Conservation (phyloP, 257 asterid genomes). For the Solanum chiquidenum region DNA sequence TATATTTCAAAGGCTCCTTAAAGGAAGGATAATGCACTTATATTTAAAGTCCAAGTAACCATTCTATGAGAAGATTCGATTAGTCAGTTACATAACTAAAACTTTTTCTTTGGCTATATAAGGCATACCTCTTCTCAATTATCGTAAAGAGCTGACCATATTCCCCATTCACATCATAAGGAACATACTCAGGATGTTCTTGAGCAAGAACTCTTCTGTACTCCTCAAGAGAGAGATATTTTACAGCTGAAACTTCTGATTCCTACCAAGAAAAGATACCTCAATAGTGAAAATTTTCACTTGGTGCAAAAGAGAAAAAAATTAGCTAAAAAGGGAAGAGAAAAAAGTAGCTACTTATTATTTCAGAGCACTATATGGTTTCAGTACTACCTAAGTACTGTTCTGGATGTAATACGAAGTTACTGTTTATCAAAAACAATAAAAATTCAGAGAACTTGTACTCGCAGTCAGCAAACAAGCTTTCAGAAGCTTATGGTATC, state of each 20-base stretch:
- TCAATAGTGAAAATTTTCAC: constrained; percentile 6
- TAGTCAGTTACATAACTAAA: not conserved
- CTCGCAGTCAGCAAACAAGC: not conserved
- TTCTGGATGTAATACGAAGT: not conserved
- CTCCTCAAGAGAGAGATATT: constrained; percentile 64
- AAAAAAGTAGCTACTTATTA: not conserved
- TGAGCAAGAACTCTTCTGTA: constrained; percentile 63
- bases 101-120: not conserved
- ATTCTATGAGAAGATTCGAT: not conserved
- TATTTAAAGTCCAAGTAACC: not conserved
- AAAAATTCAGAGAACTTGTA: not conserved
- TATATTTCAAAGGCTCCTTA: not conserved
- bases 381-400: not conserved
- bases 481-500: not conserved
- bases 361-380: not conserved
- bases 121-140: constrained; percentile 59
- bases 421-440: not conserved
- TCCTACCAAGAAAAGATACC: constrained; percentile 44
- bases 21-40: not conserved
- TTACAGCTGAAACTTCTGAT: constrained; percentile 96
- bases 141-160: constrained; percentile 78
- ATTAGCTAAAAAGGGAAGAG: not conserved
- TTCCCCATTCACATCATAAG: constrained; percentile 63
- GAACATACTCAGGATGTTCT: constrained; percentile 70
- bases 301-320: constrained; percentile 1